Conservation (phyloP, 2,329 filamentous ascomycete species). For the Calonectria pseudoturangicola region DNA sequence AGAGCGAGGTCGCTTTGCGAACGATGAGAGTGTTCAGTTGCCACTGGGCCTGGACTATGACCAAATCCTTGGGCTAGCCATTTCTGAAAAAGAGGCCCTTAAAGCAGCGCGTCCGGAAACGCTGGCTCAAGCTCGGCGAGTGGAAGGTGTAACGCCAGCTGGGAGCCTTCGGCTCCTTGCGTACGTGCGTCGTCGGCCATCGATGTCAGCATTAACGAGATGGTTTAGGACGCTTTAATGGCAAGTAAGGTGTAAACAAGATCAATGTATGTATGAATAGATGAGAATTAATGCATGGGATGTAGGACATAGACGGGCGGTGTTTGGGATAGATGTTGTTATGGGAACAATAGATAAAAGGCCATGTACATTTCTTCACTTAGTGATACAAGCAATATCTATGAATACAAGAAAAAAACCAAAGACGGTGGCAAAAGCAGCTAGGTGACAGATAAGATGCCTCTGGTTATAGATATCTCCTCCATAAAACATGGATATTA, state of each 20-base stretch:
- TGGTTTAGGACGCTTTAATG: not conserved
- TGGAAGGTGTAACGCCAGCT: conserved; percentile 85
- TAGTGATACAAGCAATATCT: conserved; percentile 29
- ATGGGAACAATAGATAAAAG: not conserved
- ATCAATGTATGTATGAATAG: conserved; percentile 25
- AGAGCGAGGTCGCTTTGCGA: conserved; percentile 79
- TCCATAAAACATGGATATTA: not conserved
- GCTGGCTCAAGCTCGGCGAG: conserved; percentile 89
- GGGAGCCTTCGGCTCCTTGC: conserved; percentile 77
- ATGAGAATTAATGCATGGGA: not conserved
- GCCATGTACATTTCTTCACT: conserved; percentile 21
- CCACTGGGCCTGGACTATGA: conserved; percentile 87
- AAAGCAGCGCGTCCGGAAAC: conserved; percentile 85
- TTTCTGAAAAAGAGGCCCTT: conserved; percentile 85
- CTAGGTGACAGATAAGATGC: not conserved
- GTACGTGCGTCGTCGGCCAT: conserved; percentile 69
- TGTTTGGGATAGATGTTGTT: conserved; percentile 13
- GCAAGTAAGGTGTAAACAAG: not conserved
- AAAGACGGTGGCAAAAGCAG: not conserved
- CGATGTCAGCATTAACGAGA: not conserved
- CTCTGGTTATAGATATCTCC: not conserved
- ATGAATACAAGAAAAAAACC: conserved; percentile 5
- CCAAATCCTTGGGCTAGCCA: conserved; percentile 82
- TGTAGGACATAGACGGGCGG: not conserved
- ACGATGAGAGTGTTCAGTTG: conserved; percentile 85